Evolutionary conservation across 73 alveolate genomes (phyloP).

Genomic region (Blepharisma japonicum): DNA sequence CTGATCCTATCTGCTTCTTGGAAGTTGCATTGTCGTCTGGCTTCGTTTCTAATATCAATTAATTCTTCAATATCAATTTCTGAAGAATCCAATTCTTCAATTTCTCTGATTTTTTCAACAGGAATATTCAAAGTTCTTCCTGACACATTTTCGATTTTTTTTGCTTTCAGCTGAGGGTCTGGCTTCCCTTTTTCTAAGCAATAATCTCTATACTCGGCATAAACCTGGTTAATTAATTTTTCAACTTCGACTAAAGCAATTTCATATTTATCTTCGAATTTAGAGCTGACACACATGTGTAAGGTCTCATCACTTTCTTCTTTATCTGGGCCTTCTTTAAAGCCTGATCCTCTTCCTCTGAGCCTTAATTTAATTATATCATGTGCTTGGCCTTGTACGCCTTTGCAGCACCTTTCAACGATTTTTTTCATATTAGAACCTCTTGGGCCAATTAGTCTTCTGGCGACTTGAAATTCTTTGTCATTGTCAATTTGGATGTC

Average conservation of each 20-base stretch:
- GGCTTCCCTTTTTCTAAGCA: slow-evolving; percentile 67
- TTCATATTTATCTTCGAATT: slow-evolving; percentile 61
- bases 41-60: slow-evolving; percentile 34
- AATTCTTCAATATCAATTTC: slow-evolving; percentile 1
- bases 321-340: slow-evolving; percentile 96
- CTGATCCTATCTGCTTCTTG: slow-evolving; percentile 43
- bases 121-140: slow-evolving; percentile 34
- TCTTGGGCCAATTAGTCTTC: slow-evolving; percentile 89
- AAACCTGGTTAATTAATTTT: slow-evolving; percentile 47
- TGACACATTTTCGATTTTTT: slow-evolving; percentile 78
- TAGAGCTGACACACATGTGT: slow-evolving; percentile 93
- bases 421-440: slow-evolving; percentile 97
- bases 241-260: slow-evolving; percentile 32
- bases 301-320: slow-evolving; percentile 92
- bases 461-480: slow-evolving; percentile 95
- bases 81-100: not conserved
- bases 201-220: slow-evolving; percentile 81
- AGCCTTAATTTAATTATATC: slow-evolving; percentile 88
- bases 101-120: not conserved
- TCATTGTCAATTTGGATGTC: slow-evolving; percentile 95
- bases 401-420: slow-evolving; percentile 80
- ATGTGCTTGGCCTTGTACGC: slow-evolving; percentile 57
- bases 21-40: slow-evolving; percentile 37
- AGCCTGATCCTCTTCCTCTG: slow-evolving; percentile 98
- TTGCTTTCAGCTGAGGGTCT: slow-evolving; percentile 53